Conservation (phyloP, 2,329 filamentous ascomycete genomes). For the Ciborinia camelliae region DNA sequence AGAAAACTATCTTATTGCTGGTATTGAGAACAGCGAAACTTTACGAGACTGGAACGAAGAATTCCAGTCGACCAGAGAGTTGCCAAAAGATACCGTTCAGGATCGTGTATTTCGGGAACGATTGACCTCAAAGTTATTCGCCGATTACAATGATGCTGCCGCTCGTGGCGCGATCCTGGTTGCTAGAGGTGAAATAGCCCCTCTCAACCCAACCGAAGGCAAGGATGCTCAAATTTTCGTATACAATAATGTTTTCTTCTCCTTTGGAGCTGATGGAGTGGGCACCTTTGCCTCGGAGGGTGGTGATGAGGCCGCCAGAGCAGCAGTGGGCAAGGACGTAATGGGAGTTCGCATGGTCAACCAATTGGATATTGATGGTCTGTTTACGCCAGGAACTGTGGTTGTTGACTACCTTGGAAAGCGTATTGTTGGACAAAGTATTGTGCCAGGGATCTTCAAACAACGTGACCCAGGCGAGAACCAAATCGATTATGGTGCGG, state of each 20-base stretch:
- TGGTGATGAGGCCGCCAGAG: conserved; percentile 90
- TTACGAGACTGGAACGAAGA: conserved; percentile 98
- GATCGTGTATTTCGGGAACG: conserved; percentile 95
- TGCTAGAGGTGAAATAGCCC: conserved; percentile 85
- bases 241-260: conserved; percentile 99
- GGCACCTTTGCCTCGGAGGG: conserved; percentile 96
- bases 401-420: conserved; percentile 97
- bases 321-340: conserved; percentile 96
- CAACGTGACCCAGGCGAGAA: conserved; percentile 96
- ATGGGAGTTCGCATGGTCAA: conserved; percentile 92
- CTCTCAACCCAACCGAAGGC: conserved; percentile 89
- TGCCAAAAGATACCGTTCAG: conserved; percentile 90
- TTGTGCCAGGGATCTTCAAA: conserved; percentile 98
- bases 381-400: conserved; percentile 94
- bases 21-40: conserved; percentile 90
- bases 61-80: conserved; percentile 92
- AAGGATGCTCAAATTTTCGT: conserved; percentile 97
- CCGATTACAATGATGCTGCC: conserved; percentile 95
- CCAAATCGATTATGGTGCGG: conserved; percentile 97
- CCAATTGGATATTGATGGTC: conserved; percentile 89
- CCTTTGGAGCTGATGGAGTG: conserved; percentile 94
- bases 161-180: conserved; percentile 89
- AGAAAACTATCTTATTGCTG: conserved; percentile 85
- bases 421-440: conserved; percentile 94
- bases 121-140: conserved; percentile 90